Evolutionary conservation across 2,329 filamentous ascomycete species (phyloP).

Genomic region (Colletotrichum truncatum): DNA sequence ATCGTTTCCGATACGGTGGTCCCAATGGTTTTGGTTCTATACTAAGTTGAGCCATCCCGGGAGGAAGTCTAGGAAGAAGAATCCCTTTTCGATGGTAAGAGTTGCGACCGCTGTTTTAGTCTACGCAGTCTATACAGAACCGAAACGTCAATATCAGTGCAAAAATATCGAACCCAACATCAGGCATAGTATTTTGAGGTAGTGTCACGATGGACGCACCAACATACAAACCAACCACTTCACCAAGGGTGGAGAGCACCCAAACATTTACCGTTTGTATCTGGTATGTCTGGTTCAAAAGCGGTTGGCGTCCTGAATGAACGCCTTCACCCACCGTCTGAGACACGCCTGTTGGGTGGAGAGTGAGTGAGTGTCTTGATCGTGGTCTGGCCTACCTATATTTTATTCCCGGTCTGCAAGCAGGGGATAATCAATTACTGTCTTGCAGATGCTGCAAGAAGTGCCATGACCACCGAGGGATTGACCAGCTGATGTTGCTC

Average conservation of each 20-base stretch:
- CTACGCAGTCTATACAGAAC: not conserved
- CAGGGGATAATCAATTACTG: no score
- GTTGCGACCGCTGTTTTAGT: not conserved
- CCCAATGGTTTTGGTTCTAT: not conserved
- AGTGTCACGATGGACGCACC: not conserved
- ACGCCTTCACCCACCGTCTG: conserved; percentile 8
- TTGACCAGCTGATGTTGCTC: not conserved
- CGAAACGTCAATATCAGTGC: not conserved
- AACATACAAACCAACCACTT: not conserved
- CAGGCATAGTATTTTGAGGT: not conserved
- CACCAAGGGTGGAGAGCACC: conserved; percentile 8
- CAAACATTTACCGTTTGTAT: not conserved
- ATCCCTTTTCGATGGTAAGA: not conserved
- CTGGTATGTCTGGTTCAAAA: not conserved
- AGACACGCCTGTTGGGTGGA: conserved; percentile 23
- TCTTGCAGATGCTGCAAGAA: not conserved
- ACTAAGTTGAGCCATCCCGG: not conserved
- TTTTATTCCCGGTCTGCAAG: not conserved
- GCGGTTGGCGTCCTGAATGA: conserved; percentile 12
- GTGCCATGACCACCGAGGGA: not conserved
- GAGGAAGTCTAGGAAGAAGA: not conserved
- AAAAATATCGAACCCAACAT: not conserved
- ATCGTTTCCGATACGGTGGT: conserved; percentile 1
- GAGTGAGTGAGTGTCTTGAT: not conserved
- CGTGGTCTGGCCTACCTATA: not conserved